Base-by-base conservation (phyloP, 2,329 filamentous ascomycete genomes). In the Elsinoe perseae region DNA sequence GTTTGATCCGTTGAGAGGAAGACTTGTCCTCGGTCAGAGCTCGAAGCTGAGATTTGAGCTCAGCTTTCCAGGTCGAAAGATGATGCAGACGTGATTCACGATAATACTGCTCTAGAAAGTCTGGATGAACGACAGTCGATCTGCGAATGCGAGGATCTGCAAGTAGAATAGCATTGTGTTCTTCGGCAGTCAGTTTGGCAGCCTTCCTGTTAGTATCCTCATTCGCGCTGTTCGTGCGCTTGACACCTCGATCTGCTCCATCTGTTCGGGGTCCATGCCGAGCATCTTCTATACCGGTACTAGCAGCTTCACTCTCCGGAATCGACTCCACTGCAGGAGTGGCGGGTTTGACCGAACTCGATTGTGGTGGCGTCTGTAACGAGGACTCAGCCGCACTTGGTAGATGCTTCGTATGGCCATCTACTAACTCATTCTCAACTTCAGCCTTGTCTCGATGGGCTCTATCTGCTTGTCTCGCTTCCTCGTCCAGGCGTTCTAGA, bases 51-150 rank as follows among this genome's bases (percentile, higher is more conserved):
- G 89, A 85, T 70, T 97, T 98, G 3, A 98, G 74, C 58, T 95
- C 88, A 1, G 92, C 87, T 75, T 97, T 98, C 95, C 93, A 97
- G 1, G 89, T 89, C 0, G 92, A 96, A 0, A 98, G 75, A 67
- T 98, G 93, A 70, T 98, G 95, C 18, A 98, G 77, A 21, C 93
- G 85, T 59, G 92, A 97, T 71, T 97, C 91, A 3, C 89, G 87
- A 67, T 97, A 98, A 66, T 89, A 98, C 60, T 97, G 91, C 61
- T 92, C 87, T 1, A 98, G 76, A 59, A 98, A 98, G 32, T 93
- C 85, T 0, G 95, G 93, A 62, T 98, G 95, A 7, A 90, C 87
- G 1, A 90, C 90, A 1, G 91, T 95, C 0, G 90, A 90, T 65
- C 95, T 93, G 58, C 89, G 82, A 63, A 95, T 83, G 30, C 84